Base-by-base conservation (phyloP, 805 yeast species). In the Hanseniaspora osmophila region DNA sequence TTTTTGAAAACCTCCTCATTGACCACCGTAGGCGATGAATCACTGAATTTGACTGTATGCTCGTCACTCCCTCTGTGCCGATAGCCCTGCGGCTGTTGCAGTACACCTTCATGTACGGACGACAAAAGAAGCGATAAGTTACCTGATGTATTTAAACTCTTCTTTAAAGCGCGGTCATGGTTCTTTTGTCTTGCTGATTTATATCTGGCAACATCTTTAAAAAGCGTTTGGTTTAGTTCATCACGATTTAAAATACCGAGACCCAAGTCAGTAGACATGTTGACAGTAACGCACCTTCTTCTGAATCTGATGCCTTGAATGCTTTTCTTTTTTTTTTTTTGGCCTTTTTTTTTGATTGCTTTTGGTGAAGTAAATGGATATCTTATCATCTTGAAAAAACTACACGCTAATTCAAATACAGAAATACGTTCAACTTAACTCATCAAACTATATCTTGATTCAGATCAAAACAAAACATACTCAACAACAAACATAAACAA, bases 11-110 rank as follows among this genome's bases (percentile, higher is more conserved):
- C 15, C 10, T 50, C 55, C 1, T 45, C 49, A n/a, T 49, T 48
- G 0, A 53, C 57, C 10, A 57, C 51, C 2, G 59, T 56, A 6
- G 62, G 62, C 1, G 64, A 57, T 32, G 49, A 52, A 33, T 55
- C 63, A 44, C 55, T 48, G 15, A 57, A 43, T 6, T 44, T 33
- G 5, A 44, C 51, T 9, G 47, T 45, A 4, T 48, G 48, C 48
- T 49, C 45, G n/a, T 47, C 48, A 15, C 47, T 41, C 10, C 44
- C 38, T 35, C 18, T 15, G 38, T 44, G 32, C 43, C 44, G 30
- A 35, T 13, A 16, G 37, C n/a, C 35, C 27, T 22, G 27, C 6
- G 4, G 27, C 7, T 22, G 27, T 22, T 22, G 27, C 27, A 7
- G 27, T 7, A 5, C 6, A 5, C 27, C 27, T 22, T 22, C 27